Evolutionary conservation across 2,329 filamentous ascomycete species (phyloP), one percentile per base, ranked within the genome.

Genomic region (Neurospora sp.): DNA sequence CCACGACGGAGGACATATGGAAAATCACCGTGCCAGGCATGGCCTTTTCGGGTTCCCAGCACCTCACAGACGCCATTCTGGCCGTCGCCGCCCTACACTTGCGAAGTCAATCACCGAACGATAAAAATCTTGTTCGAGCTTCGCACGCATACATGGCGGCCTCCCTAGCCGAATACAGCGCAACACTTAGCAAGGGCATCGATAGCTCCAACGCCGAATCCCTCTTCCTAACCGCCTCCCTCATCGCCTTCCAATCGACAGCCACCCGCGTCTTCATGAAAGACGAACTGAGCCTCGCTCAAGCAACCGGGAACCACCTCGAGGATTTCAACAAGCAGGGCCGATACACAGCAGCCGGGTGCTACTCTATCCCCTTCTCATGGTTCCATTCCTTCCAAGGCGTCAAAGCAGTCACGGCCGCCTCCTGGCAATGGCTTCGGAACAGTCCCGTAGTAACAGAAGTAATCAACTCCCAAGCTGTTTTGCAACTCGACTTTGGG

Each of bases 381-480:
- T 90, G 87, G 87, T 90, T 90, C 72, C 88, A 90, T 75, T 85
- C 88, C 4, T 90, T 89, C 75, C 88, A 90, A 74, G 88, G 88
- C 11, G 87, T 90, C 73, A 90, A 90, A 76, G 86, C 88, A 1
- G 83, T 90, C 40, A 88, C 90, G 0, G 85, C 88, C 23, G 84
- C 85, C 2, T 89, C 87, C 15, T 90, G 88, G 88, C 85, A 85
- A 70, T 90, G 85, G 84, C 83, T 90, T 66, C 83, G 87, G 2
- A 82, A 83, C 71, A 89, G 86, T 73, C 80, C 82, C 1, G 82
- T 85, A 15, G 86, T 89, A 46, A 83, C 86, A 36, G 84, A 85
- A 7, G 88, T 90, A 68, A 89, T 90, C 72, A 87, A 89, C 74
- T 86, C 86, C 0, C 88, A 90, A 75, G 88, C 87, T 1, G 84